Percentiles rank a stretch among this genome's conserved stretches.
These are phyloP conservation scores for Phylloboletellus chloephorus DNA, from an alignment of 1,284 basidiomycete species.

Conservation along the genomic window DNA sequence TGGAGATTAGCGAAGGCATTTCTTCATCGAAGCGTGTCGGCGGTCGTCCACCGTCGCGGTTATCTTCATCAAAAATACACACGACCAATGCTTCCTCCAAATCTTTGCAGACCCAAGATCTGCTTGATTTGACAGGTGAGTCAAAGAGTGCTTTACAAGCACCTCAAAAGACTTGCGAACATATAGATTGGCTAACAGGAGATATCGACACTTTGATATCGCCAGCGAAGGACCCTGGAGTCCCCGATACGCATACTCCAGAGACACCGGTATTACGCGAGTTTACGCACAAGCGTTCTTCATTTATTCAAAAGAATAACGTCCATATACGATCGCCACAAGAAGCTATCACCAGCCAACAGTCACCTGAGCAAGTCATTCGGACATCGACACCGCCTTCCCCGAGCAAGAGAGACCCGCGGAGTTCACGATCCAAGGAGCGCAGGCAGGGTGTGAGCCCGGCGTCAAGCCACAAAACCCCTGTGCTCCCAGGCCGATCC, in stretches of 20 bases:
- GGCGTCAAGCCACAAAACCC: slow-evolving; percentile 11
- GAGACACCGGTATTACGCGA: slow-evolving; percentile 51
- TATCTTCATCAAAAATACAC: slow-evolving; percentile 23
- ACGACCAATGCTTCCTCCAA: slow-evolving; percentile 15
- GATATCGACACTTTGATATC: slow-evolving; percentile 37
- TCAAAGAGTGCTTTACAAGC: slow-evolving; percentile 6
- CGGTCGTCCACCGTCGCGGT: slow-evolving; percentile 24
- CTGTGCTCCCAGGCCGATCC: slow-evolving; percentile 15
- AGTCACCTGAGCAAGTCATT: slow-evolving; percentile 21
- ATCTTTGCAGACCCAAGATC: slow-evolving; percentile 14
- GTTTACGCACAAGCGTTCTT: slow-evolving; percentile 66
- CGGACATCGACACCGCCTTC: slow-evolving; percentile 24
- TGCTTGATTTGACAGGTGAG: slow-evolving; percentile 20
- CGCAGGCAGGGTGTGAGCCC: slow-evolving; percentile 15
- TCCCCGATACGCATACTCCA: slow-evolving; percentile 14
- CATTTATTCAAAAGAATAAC: slow-evolving; percentile 52
- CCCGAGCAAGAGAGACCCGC: slow-evolving; percentile 25
- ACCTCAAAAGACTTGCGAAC: slow-evolving; percentile 23
- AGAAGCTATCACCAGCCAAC: slow-evolving; percentile 44
- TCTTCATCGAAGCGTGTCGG: slow-evolving; percentile 21
- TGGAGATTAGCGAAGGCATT: slow-evolving; percentile 14
- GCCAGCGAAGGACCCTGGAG: slow-evolving; percentile 19
- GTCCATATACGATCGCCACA: slow-evolving; percentile 41
- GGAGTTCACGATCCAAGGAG: slow-evolving; percentile 25
- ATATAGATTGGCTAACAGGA: slow-evolving; percentile 71